Conservation (phyloP, 192 early-diverging fungal species). For the Dissophora ornata region DNA sequence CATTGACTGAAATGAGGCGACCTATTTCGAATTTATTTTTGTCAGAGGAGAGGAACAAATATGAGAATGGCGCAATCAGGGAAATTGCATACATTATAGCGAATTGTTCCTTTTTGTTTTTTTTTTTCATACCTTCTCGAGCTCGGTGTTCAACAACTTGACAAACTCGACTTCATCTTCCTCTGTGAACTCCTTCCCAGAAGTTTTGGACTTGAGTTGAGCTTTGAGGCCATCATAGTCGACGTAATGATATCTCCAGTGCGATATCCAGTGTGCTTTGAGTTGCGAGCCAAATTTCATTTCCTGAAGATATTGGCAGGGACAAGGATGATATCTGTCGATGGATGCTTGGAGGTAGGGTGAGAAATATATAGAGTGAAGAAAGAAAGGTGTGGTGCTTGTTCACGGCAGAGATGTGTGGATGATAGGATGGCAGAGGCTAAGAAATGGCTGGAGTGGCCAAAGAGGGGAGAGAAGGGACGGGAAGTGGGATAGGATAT, state of each 20-base stretch:
- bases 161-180: constrained; percentile 90
- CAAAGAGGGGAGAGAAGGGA: no score
- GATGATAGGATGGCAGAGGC: background rate
- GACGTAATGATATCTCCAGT: constrained; percentile 83
- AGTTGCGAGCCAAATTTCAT: constrained; percentile 93
- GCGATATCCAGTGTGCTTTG: constrained; percentile 69
- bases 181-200: constrained; percentile 77
- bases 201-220: constrained; percentile 74
- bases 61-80: no score
- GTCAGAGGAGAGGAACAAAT: background rate
- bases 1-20: constrained; percentile 76
- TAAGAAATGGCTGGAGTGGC: no score
- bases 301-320: background rate
- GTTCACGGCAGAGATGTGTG: background rate
- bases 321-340: no score
- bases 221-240: constrained; percentile 87
- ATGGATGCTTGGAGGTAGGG: no score
- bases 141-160: constrained; percentile 82
- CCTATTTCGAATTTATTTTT: constrained; percentile 50
- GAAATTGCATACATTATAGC: no score
- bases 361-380: no score
- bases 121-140: constrained; percentile 78
- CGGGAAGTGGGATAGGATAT: no score
- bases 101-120: no score
- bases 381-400: no score